Evolutionary conservation across 2,329 filamentous ascomycete genomes (phyloP), one percentile per base, ranked within the genome.

Genomic region (Nectriaceae sp.): DNA sequence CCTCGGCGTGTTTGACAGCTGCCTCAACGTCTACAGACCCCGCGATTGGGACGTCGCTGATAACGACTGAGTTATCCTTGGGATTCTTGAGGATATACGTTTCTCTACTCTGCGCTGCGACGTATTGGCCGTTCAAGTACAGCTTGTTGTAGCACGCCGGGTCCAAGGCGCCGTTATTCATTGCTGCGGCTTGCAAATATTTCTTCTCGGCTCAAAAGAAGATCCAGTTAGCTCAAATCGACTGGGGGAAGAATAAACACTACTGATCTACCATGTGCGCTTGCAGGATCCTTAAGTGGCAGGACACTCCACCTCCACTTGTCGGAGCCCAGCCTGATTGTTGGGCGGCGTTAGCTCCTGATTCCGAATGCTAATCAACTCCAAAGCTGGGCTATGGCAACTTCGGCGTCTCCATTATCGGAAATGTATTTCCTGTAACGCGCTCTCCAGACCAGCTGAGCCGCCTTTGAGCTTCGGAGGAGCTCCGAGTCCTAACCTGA

Each of bases 21-120:
- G 21, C 29, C 0, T 50, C 47, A 13, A 53, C 40, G 16, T 53
- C 50, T 36, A 22, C 43, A 6, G 29, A 31, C 4, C 46, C 50
- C 3, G 50, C 50, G 11, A 53, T 47, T 4, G 50, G 50, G 10
- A 47, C 22, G 2, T 38, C 43, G n/a, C 42, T 31, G 4, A 29
- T 46, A 11, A 49, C 46, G 10, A 49, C 2, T 6, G 24, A 40
- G 35, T 52, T 49, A 26, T 50, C 44, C 11, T 50, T 50, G 22
- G 48, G 48, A 18, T 50, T 50, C 37, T 40, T 46, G 11, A 50
- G 40, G 11, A n/a, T 35, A 11, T 50, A 50, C 3, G 48, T 47
- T 20, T 50, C 43, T 22, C 6, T 16, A 6, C 40, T 40, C n/a
- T 47, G 43, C 5, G 48, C 38, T 4, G 33, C 38, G 19, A 50